Evolutionary conservation across 768 basidiomycete species (phyloP).

Genomic region (Wakefieldia striispora): DNA sequence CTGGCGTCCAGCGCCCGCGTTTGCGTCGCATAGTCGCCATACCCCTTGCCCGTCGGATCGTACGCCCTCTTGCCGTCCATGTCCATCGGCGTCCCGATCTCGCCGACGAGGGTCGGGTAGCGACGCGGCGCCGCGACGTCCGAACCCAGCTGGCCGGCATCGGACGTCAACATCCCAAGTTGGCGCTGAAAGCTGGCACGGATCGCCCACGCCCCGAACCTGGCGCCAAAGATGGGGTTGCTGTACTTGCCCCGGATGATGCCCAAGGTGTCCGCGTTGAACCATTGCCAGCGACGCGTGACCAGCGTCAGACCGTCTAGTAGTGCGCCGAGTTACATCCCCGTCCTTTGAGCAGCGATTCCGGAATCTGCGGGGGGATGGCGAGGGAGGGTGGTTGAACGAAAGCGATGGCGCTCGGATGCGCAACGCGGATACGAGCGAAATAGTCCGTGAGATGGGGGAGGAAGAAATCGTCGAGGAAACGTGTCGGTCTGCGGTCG

Average conservation of each 20-base stretch:
- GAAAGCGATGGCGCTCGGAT: conserved; percentile 86
- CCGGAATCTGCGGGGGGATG: conserved; percentile 61
- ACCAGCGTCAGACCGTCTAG: conserved; percentile 94
- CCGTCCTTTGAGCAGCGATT: conserved; percentile 60
- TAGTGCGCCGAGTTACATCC: conserved; percentile 81
- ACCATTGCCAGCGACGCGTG: conserved; percentile 91
- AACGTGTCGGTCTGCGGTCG: conserved; percentile 48
- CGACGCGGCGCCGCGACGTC: conserved; percentile 4
- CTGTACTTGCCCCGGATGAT: conserved; percentile 80
- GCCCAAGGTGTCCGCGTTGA: conserved; percentile 94
- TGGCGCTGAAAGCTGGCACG: conserved; percentile 82
- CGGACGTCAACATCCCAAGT: conserved; percentile 72
- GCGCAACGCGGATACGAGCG: conserved; percentile 56
- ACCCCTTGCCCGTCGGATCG: conserved; percentile 41
- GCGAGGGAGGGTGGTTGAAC: conserved; percentile 90
- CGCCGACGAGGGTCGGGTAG: conserved; percentile 91
- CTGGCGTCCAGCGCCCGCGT: conserved; percentile 85
- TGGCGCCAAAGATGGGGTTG: conserved; percentile 64
- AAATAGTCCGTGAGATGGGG: conserved; percentile 63
- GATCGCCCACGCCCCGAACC: conserved; percentile 79
- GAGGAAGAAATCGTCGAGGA: conserved; percentile 77
- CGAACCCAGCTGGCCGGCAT: conserved; percentile 60
- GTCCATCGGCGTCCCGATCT: conserved; percentile 94
- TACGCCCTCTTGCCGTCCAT: conserved; percentile 89
- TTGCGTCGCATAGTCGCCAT: conserved; percentile 76